Conservation (phyloP, 805 yeast genomes). For the Candida germanica region DNA sequence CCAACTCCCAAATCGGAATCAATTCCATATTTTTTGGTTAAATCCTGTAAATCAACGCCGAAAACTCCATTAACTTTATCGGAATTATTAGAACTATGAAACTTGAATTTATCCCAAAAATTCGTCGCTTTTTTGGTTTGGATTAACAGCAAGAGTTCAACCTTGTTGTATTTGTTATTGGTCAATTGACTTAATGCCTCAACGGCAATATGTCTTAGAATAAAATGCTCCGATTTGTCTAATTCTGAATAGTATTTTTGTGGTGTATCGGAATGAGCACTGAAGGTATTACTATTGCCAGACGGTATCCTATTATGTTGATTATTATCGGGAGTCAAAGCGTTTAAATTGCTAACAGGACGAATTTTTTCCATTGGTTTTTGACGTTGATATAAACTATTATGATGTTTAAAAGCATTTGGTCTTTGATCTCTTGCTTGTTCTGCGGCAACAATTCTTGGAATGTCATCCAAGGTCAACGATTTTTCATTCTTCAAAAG, state of each 20-base stretch:
- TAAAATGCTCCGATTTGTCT: conserved; percentile 51
- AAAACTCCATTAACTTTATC: conserved; percentile 50
- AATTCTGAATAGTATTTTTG: conserved; percentile 63
- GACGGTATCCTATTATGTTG: not conserved
- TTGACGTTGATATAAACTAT: conserved; percentile 39
- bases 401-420: conserved; percentile 84
- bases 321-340: not conserved
- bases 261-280: conserved; percentile 2
- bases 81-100: conserved; percentile 23
- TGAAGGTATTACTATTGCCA: not conserved
- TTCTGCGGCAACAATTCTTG: conserved; percentile 94
- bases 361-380: conserved; percentile 9
- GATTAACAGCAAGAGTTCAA: conserved; percentile 39
- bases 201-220: conserved; percentile 58
- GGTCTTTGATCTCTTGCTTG: conserved; percentile 93
- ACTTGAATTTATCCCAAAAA: conserved; percentile 54
- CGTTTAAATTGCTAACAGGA: conserved; percentile 3
- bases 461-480: conserved; percentile 91
- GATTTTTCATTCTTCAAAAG: conserved; percentile 77
- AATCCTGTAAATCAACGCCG: conserved; percentile 68
- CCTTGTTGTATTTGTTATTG: conserved; percentile 22
- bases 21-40: conserved; percentile 71
- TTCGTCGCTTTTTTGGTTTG: conserved; percentile 41
- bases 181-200: conserved; percentile 43
- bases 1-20: conserved; percentile 86